Conservation (phyloP, 495 filamentous ascomycete genomes). For the Astrocystis sublimbata region DNA sequence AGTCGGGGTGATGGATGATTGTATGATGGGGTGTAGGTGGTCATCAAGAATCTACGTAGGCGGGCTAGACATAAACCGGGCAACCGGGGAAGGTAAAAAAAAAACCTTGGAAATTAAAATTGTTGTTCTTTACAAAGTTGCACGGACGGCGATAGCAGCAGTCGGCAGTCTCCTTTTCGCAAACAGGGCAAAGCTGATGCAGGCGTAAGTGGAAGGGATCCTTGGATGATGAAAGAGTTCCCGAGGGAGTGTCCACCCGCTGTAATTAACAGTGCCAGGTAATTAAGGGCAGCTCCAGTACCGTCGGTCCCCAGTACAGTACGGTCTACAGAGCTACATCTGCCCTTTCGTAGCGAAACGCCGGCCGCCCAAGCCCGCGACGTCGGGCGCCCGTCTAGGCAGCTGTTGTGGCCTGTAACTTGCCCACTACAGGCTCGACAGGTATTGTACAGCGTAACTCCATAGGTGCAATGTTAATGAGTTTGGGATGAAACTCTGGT, state of each 20-base stretch:
- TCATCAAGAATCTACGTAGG: constrained; percentile 14
- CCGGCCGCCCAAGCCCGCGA: background rate
- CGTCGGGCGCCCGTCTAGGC: background rate
- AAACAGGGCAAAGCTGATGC: constrained; percentile 18
- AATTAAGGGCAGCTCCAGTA: too few species aligned
- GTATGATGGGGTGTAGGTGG: background rate
- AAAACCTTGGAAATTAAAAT: constrained; percentile 8
- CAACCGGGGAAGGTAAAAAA: too few species aligned
- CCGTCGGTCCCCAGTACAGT: too few species aligned
- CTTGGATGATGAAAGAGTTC: constrained; percentile 26
- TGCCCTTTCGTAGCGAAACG: constrained; percentile 5
- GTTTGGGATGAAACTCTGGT: constrained; percentile 1
- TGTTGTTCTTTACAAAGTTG: constrained; percentile 10
- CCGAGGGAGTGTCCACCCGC: constrained; percentile 19
- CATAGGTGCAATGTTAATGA: background rate
- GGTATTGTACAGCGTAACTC: constrained; percentile 11
- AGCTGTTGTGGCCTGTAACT: background rate
- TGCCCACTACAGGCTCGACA: constrained; percentile 1
- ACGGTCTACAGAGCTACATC: too few species aligned
- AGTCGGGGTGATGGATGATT: constrained; percentile 1
- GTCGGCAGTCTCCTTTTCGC: constrained; percentile 18
- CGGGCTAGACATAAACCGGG: too few species aligned
- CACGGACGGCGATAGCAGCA: constrained; percentile 11
- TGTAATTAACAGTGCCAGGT: too few species aligned
- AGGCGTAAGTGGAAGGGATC: constrained; percentile 15